Base-by-base conservation (phyloP, 2,329 filamentous ascomycete genomes). In the Plenodomus biglobosus region DNA sequence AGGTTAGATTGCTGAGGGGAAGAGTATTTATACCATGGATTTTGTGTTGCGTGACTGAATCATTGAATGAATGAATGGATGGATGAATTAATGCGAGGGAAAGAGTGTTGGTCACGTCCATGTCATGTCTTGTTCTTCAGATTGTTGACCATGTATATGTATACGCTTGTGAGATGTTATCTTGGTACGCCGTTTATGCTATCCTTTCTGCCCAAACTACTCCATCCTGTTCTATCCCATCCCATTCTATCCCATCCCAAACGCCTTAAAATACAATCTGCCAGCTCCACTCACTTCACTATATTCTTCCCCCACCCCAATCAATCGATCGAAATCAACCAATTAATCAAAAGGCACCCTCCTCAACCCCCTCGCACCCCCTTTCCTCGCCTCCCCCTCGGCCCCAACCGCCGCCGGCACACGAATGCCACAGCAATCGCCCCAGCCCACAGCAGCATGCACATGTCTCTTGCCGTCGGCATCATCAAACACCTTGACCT, bases 361-460 rank as follows among this genome's bases (percentile, higher is more conserved):
- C 56, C 90, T 81, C 59, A 95, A 69, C 15, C 77, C 74, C 50
- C 53, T 50, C 32, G 80, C 85, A 22, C 80, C 82, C 59, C 78
- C 79, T 77, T 95, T 97, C 77, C 83, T 86, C 80, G 88, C 86
- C 75, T 96, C 92, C 59, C 91, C 86, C 13, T 90, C 90, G 1
- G 94, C 95, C 21, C 92, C 95, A 48, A 97, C 81, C 44, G 90
- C 92, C 67, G 92, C 96, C 0, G 94, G 95, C 15, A 99, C 94
- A 63, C 95, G 92, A 73, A 99, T 99, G 20, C 94, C 94, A 69
- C 94, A 99, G 72, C 94, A 99, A 71, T 99, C 94, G 4, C 92
- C 92, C 89, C 94, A 99, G 38, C 78, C 80, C 44, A 77, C 74
- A 17, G 64, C 81, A 42, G 86, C 82, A 72, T 94, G 87, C 52